Evolutionary conservation across 257 asterid species (phyloP).

Genomic region (Parsonsia alboflavescens): DNA sequence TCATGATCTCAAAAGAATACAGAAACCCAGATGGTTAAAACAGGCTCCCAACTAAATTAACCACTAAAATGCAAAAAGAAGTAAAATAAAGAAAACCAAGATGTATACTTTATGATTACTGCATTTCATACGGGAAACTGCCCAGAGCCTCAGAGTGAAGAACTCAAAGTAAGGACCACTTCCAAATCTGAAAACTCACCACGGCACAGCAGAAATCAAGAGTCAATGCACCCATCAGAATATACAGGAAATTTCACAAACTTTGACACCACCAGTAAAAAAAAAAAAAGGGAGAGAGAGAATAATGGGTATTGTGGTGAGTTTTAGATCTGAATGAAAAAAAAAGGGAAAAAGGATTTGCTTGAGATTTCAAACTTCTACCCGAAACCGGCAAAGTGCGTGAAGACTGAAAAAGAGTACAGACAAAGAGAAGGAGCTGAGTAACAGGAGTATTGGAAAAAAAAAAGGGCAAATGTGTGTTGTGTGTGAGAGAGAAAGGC

Average conservation of each 20-base stretch:
- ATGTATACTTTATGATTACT: neutral
- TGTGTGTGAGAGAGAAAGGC: neutral
- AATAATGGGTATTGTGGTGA: neutral
- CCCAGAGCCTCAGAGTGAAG: conserved; percentile 11
- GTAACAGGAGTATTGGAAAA: neutral
- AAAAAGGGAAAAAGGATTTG: neutral
- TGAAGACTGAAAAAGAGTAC: conserved; percentile 7
- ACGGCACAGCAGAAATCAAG: conserved; percentile 14
- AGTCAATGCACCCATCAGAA: neutral
- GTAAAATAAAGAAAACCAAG: neutral
- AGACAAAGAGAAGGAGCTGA: conserved; percentile 15
- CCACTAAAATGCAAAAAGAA: neutral
- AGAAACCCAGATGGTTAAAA: neutral
- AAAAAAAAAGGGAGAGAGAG: too few relatives aligned
- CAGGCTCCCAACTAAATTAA: neutral
- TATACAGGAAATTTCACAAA: neutral
- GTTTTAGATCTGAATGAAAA: conserved; percentile 20
- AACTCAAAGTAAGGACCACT: neutral
- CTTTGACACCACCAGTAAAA: neutral
- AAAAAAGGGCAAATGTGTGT: neutral
- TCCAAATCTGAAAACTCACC: conserved; percentile 30
- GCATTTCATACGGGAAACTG: conserved; percentile 10
- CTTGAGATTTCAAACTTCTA: conserved; percentile 11
- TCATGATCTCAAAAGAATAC: neutral
- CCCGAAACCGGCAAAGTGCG: neutral